These are phyloP conservation scores for Helianthus annuus DNA, from an alignment of 129 eudicot species.

Conservation along the genomic window DNA sequence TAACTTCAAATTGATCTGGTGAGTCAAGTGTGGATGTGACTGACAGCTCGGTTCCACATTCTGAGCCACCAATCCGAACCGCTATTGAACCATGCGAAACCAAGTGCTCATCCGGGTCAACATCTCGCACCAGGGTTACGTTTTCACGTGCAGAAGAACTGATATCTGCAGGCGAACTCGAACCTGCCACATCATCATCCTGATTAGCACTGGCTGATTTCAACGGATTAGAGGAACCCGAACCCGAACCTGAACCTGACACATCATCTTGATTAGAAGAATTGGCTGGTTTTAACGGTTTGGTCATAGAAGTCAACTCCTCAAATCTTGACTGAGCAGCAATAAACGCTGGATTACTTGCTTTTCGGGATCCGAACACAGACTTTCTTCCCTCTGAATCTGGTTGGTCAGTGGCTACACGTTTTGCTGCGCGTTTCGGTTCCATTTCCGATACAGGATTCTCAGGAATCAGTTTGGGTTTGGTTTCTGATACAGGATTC, in stretches of 20 bases:
- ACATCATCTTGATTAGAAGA: not conserved
- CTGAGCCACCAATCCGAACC: constrained; percentile 58
- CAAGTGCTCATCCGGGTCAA: constrained; percentile 32
- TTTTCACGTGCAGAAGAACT: constrained; percentile 34
- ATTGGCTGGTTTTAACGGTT: constrained; percentile 19
- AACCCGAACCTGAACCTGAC: not conserved
- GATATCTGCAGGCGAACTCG: constrained; percentile 33
- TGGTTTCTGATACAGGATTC: constrained; percentile 12
- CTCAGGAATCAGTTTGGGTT: not conserved
- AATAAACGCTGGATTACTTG: constrained; percentile 75
- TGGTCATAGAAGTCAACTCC: constrained; percentile 59
- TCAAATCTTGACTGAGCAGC: constrained; percentile 92
- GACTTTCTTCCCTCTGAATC: constrained; percentile 64
- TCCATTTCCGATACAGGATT: constrained; percentile 29
- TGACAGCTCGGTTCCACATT: constrained; percentile 90
- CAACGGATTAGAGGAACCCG: not conserved
- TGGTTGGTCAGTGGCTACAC: constrained; percentile 50
- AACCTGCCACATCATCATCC: constrained; percentile 10
- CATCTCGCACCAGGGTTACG: constrained; percentile 26
- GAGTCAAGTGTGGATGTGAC: constrained; percentile 91
- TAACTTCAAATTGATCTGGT: constrained; percentile 59
- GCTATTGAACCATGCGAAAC: constrained; percentile 34
- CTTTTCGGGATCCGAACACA: constrained; percentile 59
- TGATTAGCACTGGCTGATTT: constrained; percentile 17
- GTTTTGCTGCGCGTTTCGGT: constrained; percentile 44